phyloP scores from a whole-genome alignment of 2,329 filamentous ascomycete genomes.

The Pseudogymnoascus sp. region DNA sequence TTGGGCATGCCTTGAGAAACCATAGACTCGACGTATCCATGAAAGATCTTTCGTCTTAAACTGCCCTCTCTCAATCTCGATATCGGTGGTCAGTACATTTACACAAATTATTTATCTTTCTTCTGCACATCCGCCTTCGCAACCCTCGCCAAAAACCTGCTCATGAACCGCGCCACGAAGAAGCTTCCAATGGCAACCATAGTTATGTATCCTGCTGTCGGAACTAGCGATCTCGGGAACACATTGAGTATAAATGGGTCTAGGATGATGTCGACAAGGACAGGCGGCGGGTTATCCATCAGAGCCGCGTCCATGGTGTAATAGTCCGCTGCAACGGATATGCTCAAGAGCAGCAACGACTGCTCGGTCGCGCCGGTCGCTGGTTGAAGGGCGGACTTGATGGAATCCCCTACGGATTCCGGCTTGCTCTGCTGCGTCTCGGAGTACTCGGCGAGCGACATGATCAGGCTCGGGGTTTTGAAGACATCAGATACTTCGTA shows the following conservation, averaged over 20 bases:
- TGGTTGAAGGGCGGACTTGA: conserved; percentile 14
- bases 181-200: conserved; percentile 43
- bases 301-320: conserved; percentile 64
- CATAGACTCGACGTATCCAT: neutral
- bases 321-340: conserved; percentile 75
- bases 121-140: neutral
- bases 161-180: conserved; percentile 24
- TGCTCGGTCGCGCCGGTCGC: conserved; percentile 9
- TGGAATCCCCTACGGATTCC: conserved; percentile 15
- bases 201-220: conserved; percentile 60
- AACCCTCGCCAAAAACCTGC: conserved; percentile 19
- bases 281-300: conserved; percentile 66
- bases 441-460: conserved; percentile 56
- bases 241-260: conserved; percentile 78
- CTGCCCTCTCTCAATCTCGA: neutral
- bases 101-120: neutral
- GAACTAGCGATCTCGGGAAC: conserved; percentile 66
- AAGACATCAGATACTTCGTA: conserved; percentile 54
- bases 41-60: neutral
- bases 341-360: conserved; percentile 43
- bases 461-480: conserved; percentile 51
- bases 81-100: neutral
- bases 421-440: conserved; percentile 36
- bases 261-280: conserved; percentile 72
- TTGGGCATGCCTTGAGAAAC: neutral